Conservation (phyloP, 2,329 filamentous ascomycete genomes). For the Exophiala bonariae region DNA sequence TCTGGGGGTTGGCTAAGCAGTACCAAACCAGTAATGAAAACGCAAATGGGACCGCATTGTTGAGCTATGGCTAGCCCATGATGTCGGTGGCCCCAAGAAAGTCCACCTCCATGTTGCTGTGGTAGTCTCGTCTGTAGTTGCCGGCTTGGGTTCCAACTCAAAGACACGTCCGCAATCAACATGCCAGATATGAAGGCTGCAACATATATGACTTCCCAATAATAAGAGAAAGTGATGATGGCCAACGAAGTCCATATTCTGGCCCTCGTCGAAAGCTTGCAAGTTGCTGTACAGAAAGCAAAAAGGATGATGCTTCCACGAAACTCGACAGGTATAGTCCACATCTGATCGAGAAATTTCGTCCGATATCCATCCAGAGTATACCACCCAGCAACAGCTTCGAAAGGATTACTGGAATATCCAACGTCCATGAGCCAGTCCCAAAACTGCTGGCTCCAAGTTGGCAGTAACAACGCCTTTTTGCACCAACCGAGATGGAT, state of each 20-base stretch:
- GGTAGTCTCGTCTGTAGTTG: background rate
- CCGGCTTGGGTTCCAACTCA: conserved; percentile 1
- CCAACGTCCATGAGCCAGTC: conserved; percentile 1
- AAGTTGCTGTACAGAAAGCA: background rate
- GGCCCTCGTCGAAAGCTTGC: conserved; percentile 1
- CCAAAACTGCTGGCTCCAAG: background rate
- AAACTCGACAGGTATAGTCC: conserved; percentile 48
- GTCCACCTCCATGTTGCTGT: background rate
- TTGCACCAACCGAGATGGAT: background rate
- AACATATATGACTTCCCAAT: conserved; percentile 4
- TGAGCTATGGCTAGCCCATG: background rate
- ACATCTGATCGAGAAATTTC: conserved; percentile 23
- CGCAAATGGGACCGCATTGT: background rate
- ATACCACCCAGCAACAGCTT: conserved; percentile 10
- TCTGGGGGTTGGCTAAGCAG: background rate
- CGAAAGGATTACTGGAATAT: conserved; percentile 1
- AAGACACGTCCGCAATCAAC: conserved; percentile 12
- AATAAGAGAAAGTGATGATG: conserved; percentile 3
- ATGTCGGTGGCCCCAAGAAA: background rate
- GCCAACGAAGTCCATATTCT: conserved; percentile 5
- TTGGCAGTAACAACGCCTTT: background rate
- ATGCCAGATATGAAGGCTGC: conserved; percentile 13
- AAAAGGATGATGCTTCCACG: conserved; percentile 37
- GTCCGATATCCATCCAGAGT: conserved; percentile 15
- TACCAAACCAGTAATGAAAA: background rate